A percentile compares a stretch with the other conserved stretches of the same genome.
Evolutionary conservation across 495 filamentous ascomycete species (phyloP).

Genomic region (Aspergillus cristatus): DNA sequence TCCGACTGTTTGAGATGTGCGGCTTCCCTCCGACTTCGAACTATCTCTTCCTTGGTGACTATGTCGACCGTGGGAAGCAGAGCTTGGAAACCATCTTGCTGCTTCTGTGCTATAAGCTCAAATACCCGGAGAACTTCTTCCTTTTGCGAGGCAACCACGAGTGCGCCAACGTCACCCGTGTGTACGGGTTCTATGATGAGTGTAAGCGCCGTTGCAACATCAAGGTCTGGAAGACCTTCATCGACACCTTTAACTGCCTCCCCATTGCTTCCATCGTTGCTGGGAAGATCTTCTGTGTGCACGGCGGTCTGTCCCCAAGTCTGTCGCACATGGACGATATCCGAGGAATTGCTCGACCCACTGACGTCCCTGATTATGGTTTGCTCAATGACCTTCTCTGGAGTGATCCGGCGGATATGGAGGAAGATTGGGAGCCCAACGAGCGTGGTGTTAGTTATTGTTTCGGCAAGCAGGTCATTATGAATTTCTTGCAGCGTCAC

Average conservation of each 20-base stretch:
- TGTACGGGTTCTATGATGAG: slow-evolving; percentile 99
- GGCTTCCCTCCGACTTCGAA: slow-evolving; percentile 92
- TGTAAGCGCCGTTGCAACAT: slow-evolving; percentile 97
- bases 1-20: slow-evolving; percentile 98
- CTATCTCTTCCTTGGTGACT: slow-evolving; percentile 94
- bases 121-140: slow-evolving; percentile 99
- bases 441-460: slow-evolving; percentile 97
- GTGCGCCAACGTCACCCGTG: slow-evolving; percentile 95
- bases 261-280: slow-evolving; percentile 96
- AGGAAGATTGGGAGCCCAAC: slow-evolving; percentile 95
- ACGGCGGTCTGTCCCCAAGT: slow-evolving; percentile 88
- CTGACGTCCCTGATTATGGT: slow-evolving; percentile 96
- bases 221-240: slow-evolving; percentile 98
- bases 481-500: slow-evolving; percentile 87
- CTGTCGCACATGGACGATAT: slow-evolving; percentile 98
- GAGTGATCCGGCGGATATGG: slow-evolving; percentile 98
- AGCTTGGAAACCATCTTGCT: slow-evolving; percentile 95
- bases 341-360: slow-evolving; percentile 87
- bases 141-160: slow-evolving; percentile 95
- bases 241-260: slow-evolving; percentile 95
- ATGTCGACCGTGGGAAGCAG: slow-evolving; percentile 96
- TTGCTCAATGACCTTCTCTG: slow-evolving; percentile 93
- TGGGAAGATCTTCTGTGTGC: slow-evolving; percentile 98
- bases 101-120: slow-evolving; percentile 95
- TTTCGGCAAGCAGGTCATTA: slow-evolving; percentile 97